Conservation (phyloP, 371 early-diverging fungal species). For the Mucor circinelloides region DNA sequence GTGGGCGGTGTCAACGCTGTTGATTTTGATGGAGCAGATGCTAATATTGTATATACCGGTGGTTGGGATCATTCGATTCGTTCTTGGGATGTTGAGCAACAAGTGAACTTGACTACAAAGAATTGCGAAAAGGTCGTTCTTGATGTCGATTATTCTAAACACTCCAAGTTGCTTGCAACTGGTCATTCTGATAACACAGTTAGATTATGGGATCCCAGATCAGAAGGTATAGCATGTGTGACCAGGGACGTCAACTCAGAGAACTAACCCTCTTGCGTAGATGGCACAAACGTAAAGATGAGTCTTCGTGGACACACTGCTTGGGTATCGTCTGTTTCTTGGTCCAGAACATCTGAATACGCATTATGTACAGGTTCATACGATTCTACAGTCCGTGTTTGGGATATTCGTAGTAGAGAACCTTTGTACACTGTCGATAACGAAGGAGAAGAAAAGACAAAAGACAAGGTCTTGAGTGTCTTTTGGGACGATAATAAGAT, state of each 20-base stretch:
- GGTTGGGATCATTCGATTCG: conserved; percentile 95
- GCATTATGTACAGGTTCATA: conserved; percentile 83
- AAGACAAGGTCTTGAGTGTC: conserved; percentile 78
- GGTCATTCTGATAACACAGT: conserved; percentile 84
- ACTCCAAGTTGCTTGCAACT: conserved; percentile 77
- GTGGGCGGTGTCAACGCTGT: conserved; percentile 82
- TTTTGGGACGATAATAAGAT: conserved; percentile 79
- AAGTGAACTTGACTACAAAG: conserved; percentile 77
- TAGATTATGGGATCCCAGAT: conserved; percentile 90
- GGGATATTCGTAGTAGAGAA: conserved; percentile 88
- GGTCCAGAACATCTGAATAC: conserved; percentile 79
- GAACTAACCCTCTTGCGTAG: conserved; percentile 10
- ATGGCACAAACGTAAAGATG: conserved; percentile 80
- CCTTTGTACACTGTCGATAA: conserved; percentile 69
- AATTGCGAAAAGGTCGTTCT: conserved; percentile 88
- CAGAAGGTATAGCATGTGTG: conserved; percentile 50
- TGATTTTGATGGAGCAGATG: conserved; percentile 54
- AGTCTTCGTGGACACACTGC: conserved; percentile 77
- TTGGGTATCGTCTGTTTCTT: conserved; percentile 85
- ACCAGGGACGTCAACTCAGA: neutral
- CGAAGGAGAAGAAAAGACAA: conserved; percentile 39
- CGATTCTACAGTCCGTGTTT: conserved; percentile 87
- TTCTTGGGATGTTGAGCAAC: conserved; percentile 84
- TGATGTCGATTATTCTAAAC: conserved; percentile 71
- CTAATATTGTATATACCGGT: conserved; percentile 75